Evolutionary conservation across 2,329 filamentous ascomycete species (phyloP).

Genomic region (Dothistroma pini): DNA sequence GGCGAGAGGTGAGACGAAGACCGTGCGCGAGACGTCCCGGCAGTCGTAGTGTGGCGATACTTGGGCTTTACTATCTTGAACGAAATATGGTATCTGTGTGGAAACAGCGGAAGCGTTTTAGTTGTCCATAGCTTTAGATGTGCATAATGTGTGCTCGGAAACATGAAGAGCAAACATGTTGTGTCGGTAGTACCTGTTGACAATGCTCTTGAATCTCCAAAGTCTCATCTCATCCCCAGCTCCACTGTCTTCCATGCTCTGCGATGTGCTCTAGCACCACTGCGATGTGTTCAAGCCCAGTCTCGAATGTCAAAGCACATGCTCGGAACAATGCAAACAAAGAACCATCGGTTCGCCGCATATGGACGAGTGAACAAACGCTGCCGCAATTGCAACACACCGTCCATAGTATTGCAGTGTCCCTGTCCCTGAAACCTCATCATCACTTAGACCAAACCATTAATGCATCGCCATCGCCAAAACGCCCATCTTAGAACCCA

Average conservation of each 20-base stretch:
- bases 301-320: neutral
- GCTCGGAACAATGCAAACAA: neutral
- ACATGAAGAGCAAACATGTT: slow-evolving; percentile 2
- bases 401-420: too few species aligned
- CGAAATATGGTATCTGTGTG: slow-evolving; percentile 4
- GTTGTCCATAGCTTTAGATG: neutral
- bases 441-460: too few species aligned
- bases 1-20: neutral
- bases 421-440: too few species aligned
- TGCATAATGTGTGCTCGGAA: neutral
- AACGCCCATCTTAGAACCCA: too few species aligned
- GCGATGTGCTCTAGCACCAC: too few species aligned
- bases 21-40: slow-evolving; percentile 6
- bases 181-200: neutral
- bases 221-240: neutral
- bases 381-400: too few species aligned
- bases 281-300: neutral
- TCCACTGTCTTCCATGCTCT: neutral
- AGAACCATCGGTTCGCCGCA: neutral
- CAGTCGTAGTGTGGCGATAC: slow-evolving; percentile 3
- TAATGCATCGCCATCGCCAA: too few species aligned
- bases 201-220: neutral
- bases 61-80: slow-evolving; percentile 6
- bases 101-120: neutral
- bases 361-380: too few species aligned